Evolutionary conservation across 73 alveolate species (phyloP), one percentile per base, ranked within the genome.

Genomic region (Uronychia binucleata): DNA sequence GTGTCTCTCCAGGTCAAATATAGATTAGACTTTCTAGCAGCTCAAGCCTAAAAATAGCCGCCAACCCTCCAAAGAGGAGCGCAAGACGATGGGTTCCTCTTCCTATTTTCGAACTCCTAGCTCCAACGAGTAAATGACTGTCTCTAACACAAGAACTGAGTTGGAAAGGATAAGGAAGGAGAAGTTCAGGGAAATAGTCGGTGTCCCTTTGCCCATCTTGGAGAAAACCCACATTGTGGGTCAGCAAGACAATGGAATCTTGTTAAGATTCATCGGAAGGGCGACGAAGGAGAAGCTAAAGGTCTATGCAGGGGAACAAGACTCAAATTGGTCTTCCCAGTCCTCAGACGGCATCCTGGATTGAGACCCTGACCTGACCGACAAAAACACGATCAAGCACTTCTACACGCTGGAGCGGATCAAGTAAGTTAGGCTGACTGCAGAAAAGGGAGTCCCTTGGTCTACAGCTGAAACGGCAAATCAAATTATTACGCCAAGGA

Each of bases 381-480:
- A 46, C 67, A 46, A 46, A 46, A 46, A 46, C 67, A 11, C 67
- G n/a, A 46, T 46, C 67, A 5, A 19, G 19, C 67, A 46, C 67
- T 46, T 11, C 67, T 46, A 46, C 67, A 46, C 67, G 19, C 5
- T 46, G 67, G 67, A 46, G 19, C 5, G 67, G 67, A 46, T 46
- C 67, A 46, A 46, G 67, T 60, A 19, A 28, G 27, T 82, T 1
- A 31, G 59, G 5, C 0, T 28, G 0, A 27, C 26, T 34, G 30
- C 59, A 77, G 87, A 27, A 86, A 78, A 31, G 78, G 33, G 30
- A 78, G 58, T 59, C 87, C 92, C 1, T 58, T 86, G 0, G 87
- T 86, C 31, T 86, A 57, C 34, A 78, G 87, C 59, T 30, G 92
- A 78, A 78, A 76, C 59, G 92, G 92, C 5, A 86, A 86, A 35